Percentiles rank a stretch among this genome's conserved stretches.
phyloP scores from a whole-genome alignment of 176 grass and related monocot species.

The Rhipidocladum racemiflorum region DNA sequence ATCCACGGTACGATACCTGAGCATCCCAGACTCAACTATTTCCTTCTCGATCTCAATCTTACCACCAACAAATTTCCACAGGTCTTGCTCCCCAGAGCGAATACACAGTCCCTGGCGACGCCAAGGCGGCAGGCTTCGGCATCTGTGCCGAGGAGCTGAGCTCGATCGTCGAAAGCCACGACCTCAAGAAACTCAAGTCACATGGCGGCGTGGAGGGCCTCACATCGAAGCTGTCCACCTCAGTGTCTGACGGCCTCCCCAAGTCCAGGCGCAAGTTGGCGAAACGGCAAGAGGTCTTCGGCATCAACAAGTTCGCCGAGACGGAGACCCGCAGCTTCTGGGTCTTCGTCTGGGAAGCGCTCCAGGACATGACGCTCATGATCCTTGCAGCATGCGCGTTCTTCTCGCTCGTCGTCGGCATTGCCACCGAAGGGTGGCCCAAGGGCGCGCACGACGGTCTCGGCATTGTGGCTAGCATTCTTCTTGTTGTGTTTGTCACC shows the following conservation, averaged over 20 bases:
- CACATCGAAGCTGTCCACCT: conserved; percentile 62
- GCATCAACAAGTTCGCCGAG: conserved; percentile 81
- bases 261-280: conserved; percentile 30
- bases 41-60: conserved; percentile 6
- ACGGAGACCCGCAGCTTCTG: conserved; percentile 65
- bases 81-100: conserved; percentile 56
- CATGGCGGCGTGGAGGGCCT: conserved; percentile 59
- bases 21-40: background rate
- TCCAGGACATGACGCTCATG: conserved; percentile 93
- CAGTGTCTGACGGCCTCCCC: conserved; percentile 56
- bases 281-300: conserved; percentile 48
- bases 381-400: conserved; percentile 73
- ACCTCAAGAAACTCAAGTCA: conserved; percentile 68
- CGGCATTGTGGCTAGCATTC: conserved; percentile 84
- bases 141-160: conserved; percentile 84
- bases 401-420: conserved; percentile 69
- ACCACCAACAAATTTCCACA: conserved; percentile 19
- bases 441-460: conserved; percentile 89
- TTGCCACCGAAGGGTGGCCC: conserved; percentile 92
- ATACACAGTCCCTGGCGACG: conserved; percentile 64
- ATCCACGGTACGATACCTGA: conserved; percentile 51
- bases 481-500: conserved; percentile 86
- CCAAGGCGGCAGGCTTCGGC: conserved; percentile 66
- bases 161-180: conserved; percentile 79
- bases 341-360: conserved; percentile 90